phyloP scores from a whole-genome alignment of 1,139 yeast genomes.

The Debaryomyces fabryi region DNA sequence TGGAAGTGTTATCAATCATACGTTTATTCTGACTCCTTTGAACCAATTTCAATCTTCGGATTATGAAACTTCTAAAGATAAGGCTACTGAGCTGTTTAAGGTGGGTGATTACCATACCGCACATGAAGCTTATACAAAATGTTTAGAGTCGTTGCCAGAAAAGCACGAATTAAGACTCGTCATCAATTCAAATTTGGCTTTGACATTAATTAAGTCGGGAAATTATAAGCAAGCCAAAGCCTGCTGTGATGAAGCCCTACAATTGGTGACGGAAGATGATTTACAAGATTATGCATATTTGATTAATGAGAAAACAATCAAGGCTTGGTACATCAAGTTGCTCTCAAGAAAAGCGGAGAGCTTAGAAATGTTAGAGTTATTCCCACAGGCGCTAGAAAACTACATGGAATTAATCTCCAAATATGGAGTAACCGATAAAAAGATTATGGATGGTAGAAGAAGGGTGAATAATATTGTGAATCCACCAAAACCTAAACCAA shows the following conservation, averaged over 20 bases:
- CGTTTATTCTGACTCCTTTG: constrained; percentile 22
- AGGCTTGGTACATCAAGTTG: constrained; percentile 75
- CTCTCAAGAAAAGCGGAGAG: constrained; percentile 78
- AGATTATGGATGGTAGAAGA: constrained; percentile 77
- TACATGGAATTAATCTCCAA: constrained; percentile 66
- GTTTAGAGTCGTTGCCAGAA: constrained; percentile 64
- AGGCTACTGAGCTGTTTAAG: constrained; percentile 66
- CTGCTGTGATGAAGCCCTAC: constrained; percentile 60
- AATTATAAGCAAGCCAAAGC: constrained; percentile 64
- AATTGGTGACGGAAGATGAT: constrained; percentile 49
- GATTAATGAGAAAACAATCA: constrained; percentile 57
- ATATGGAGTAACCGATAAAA: constrained; percentile 63
- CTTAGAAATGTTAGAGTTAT: constrained; percentile 75
- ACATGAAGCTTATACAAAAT: constrained; percentile 57
- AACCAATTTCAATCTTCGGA: constrained; percentile 51
- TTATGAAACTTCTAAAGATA: constrained; percentile 57
- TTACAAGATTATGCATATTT: constrained; percentile 23
- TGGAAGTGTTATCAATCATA: neutral
- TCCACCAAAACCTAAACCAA: constrained; percentile 36
- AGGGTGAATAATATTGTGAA: constrained; percentile 70
- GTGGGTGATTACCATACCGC: constrained; percentile 85
- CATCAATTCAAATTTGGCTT: constrained; percentile 75
- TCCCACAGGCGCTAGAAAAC: constrained; percentile 58
- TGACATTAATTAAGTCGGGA: constrained; percentile 72
- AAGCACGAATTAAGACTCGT: constrained; percentile 70